A percentile compares a stretch with the other conserved stretches of the same genome.
These are phyloP conservation scores for Penicillium crustosum DNA, from an alignment of 2,329 filamentous ascomycete species.

Conservation along the genomic window DNA sequence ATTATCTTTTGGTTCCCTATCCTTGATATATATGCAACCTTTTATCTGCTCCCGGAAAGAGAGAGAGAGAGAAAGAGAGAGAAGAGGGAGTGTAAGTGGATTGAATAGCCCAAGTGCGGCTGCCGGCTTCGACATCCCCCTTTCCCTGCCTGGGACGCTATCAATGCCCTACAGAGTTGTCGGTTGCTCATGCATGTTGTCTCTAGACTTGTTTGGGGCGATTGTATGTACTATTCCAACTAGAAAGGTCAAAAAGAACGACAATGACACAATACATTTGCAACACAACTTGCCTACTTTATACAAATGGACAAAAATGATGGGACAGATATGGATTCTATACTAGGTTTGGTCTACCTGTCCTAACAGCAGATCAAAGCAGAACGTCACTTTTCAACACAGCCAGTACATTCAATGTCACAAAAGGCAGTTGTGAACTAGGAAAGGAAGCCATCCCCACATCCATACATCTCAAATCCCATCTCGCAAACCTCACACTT, in stretches of 20 bases:
- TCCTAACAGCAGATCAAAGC: neutral
- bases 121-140: neutral
- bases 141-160: too few species aligned
- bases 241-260: neutral
- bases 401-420: neutral
- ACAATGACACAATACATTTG: neutral
- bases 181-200: neutral
- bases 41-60: too few species aligned
- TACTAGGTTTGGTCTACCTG: neutral
- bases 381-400: neutral
- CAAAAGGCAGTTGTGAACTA: neutral
- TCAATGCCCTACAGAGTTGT: neutral
- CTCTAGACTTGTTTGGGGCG: neutral
- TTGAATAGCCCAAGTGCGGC: neutral
- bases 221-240: neutral
- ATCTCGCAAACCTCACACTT: constrained; percentile 7
- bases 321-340: neutral
- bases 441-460: neutral
- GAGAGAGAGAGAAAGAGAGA: too few species aligned
- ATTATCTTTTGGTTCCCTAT: too few species aligned
- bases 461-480: neutral
- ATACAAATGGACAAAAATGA: neutral
- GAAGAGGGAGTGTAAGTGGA: too few species aligned
- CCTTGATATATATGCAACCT: too few species aligned
- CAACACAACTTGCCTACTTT: neutral